Base-by-base conservation (phyloP, 345 rosid genomes). In the Lepidium sativum region DNA sequence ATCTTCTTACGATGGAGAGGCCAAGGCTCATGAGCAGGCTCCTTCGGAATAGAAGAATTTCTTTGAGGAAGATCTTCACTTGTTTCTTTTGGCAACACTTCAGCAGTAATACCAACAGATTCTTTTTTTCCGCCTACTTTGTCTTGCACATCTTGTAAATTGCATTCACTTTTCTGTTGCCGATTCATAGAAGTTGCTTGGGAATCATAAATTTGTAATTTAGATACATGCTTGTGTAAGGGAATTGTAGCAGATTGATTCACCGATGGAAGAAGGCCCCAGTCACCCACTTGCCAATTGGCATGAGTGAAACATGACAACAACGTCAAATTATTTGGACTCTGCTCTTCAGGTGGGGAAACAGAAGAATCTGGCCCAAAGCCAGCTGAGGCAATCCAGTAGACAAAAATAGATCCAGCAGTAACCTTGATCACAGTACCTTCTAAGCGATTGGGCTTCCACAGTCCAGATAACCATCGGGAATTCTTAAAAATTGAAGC, bases 341-440 rank as follows among this genome's bases (percentile, higher is more conserved):
- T 84, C 83, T 91, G 99, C 73, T 95, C 95, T 79, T 88, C 96
- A 34, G 95, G 82, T 65, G 97, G 99, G 64, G 91, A 65, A 49
- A 80, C 86, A 65, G 94, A 83, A 73, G 94, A 88, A 80, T 88
- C 81, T 37, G 89, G 86, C 23, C 96, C 99, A 75, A 78, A 83
- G 54, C 95, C 95, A 79, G 95, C 89, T 51, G 97, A 95, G 53
- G 99, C 92, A 73, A 95, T 88, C 97, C 97, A 95, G 74, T 86
- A 91, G 41, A 91, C 80, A 78, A 88, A 95, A 52, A 84, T 86
- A 15, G 99, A 83, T 48, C 95, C 97, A 17, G 86, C 81, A 3
- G 88, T 75, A 58, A 95, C 99, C 72, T 88, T 88, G 47, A 86
- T 86, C 53, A 95, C 96, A 43, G 94, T 95, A 55, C 97, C 99